These are phyloP conservation scores for Zymoseptoria ardabiliae DNA, from an alignment of 2,329 filamentous ascomycete genomes.

Conservation along the genomic window DNA sequence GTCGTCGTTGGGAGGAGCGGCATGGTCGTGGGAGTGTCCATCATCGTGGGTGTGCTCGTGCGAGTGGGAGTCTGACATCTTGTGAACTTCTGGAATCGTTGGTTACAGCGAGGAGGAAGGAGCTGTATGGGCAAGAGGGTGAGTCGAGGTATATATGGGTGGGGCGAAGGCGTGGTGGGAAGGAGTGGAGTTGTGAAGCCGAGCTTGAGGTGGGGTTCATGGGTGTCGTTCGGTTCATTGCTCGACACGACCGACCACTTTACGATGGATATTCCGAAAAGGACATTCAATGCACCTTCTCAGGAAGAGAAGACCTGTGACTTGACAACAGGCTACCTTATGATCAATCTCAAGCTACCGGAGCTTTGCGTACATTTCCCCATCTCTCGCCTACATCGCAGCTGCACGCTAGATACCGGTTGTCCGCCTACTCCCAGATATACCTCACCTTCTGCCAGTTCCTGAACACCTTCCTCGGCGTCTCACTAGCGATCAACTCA, in stretches of 20 bases:
- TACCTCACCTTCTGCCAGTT: conserved; percentile 32
- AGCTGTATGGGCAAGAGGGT: background rate
- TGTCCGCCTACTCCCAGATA: conserved; percentile 13
- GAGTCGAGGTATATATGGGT: background rate
- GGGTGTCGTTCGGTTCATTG: background rate
- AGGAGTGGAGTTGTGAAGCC: background rate
- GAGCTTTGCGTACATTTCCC: background rate
- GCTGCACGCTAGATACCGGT: background rate
- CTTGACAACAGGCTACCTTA: background rate
- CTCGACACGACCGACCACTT: no score
- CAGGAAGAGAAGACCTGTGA: background rate
- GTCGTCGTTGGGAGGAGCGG: conserved; percentile 21
- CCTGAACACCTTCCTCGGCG: conserved; percentile 21
- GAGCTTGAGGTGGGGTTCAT: background rate
- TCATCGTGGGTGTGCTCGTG: background rate
- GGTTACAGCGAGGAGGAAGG: background rate
- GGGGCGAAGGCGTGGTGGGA: background rate
- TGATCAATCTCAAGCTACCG: background rate
- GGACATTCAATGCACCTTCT: background rate
- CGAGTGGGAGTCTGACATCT: background rate
- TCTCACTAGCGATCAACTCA: conserved; percentile 28
- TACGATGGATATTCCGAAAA: background rate
- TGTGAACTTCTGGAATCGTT: background rate
- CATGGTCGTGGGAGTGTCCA: background rate
- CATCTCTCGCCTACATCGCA: background rate